Conservation (phyloP, 768 basidiomycete species). For the Amanita pseudoporphyria region DNA sequence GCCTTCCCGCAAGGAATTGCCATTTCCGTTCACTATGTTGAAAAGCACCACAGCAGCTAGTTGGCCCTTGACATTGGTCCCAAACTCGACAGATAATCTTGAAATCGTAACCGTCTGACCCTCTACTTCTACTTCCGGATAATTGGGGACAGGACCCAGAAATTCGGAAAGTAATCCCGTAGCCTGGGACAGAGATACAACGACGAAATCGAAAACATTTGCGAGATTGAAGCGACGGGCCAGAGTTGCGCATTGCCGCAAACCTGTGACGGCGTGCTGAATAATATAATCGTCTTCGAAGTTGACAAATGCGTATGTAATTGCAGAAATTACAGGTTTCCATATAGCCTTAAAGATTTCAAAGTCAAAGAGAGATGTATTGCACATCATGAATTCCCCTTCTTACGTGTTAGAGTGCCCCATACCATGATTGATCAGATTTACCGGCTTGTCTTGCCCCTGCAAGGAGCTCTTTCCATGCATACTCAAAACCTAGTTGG, state of each 20-base stretch:
- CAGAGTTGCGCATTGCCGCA: slow-evolving; percentile 90
- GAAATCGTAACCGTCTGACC: slow-evolving; percentile 87
- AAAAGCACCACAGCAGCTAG: slow-evolving; percentile 95
- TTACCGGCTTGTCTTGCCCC: slow-evolving; percentile 74
- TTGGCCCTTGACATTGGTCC: slow-evolving; percentile 91
- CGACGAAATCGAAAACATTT: slow-evolving; percentile 96
- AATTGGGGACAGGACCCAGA: slow-evolving; percentile 66
- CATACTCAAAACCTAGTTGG: slow-evolving; percentile 95
- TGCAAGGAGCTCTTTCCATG: slow-evolving; percentile 91
- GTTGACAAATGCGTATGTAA: slow-evolving; percentile 91
- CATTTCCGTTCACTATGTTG: slow-evolving; percentile 95
- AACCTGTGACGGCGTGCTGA: slow-evolving; percentile 91
- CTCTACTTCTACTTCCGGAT: slow-evolving; percentile 85
- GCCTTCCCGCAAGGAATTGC: slow-evolving; percentile 86
- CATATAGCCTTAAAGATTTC: slow-evolving; percentile 94
- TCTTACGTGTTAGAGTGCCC: neutral
- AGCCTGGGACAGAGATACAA: slow-evolving; percentile 84
- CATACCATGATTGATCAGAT: slow-evolving; percentile 13
- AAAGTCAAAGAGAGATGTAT: slow-evolving; percentile 72
- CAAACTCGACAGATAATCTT: slow-evolving; percentile 85
- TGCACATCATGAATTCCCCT: slow-evolving; percentile 70
- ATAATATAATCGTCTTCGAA: slow-evolving; percentile 97
- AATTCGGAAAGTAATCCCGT: slow-evolving; percentile 78
- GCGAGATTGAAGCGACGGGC: slow-evolving; percentile 84
- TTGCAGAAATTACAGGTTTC: slow-evolving; percentile 88